Evolutionary conservation across 1,284 basidiomycete species (phyloP).

Genomic region (Tylopilus microsporus): DNA sequence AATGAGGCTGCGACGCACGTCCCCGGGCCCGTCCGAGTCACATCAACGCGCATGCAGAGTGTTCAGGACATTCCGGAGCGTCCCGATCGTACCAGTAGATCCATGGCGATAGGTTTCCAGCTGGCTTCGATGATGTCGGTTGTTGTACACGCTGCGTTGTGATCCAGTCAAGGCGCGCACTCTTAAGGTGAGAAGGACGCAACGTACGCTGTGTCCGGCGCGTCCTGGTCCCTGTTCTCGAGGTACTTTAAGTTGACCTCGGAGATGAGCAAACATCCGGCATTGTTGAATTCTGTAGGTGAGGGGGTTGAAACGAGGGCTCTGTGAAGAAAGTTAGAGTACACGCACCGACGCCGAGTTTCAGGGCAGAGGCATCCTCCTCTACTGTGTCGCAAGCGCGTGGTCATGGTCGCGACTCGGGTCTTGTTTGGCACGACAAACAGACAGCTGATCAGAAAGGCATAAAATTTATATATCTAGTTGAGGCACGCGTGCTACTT

Average conservation of each 20-base stretch:
- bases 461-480: slow-evolving; percentile 17
- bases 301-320: neutral
- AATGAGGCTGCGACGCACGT: too few relatives aligned
- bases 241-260: slow-evolving; percentile 75
- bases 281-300: slow-evolving; percentile 78
- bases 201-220: slow-evolving; percentile 71
- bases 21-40: too few relatives aligned
- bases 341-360: slow-evolving; percentile 45
- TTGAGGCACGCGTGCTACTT: slow-evolving; percentile 13
- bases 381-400: slow-evolving; percentile 51
- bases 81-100: too few relatives aligned
- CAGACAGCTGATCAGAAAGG: too few relatives aligned
- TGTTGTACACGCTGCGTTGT: too few relatives aligned
- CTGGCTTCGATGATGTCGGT: too few relatives aligned
- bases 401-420: slow-evolving; percentile 33
- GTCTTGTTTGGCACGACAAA: slow-evolving; percentile 25
- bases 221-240: slow-evolving; percentile 79
- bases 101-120: too few relatives aligned
- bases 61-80: too few relatives aligned
- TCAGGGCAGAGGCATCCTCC: slow-evolving; percentile 51
- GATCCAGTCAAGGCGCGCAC: too few relatives aligned
- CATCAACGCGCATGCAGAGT: too few relatives aligned
- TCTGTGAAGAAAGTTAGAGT: neutral
- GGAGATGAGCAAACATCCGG: slow-evolving; percentile 84
- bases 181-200: too few relatives aligned